Evolutionary conservation across 177 flowering plant genomes (phyloP), one percentile per base, ranked within the genome.

Genomic region (Vitis hybrid): DNA sequence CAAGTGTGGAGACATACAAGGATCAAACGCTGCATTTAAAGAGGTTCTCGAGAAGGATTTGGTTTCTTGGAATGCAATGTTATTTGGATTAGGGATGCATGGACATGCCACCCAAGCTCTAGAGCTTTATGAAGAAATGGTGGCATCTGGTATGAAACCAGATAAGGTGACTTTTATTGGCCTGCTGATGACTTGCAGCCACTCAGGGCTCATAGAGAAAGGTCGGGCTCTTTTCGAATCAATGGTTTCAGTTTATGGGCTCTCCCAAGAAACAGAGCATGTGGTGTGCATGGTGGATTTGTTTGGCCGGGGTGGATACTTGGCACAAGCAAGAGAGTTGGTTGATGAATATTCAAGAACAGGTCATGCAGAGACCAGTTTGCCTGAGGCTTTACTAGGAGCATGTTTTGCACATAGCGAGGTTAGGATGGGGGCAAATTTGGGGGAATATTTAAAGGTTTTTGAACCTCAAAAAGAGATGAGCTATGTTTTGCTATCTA

Each of bases 151-250:
- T 17, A 28, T 67, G 14, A 83, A 66, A 64, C 97, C 97, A 11
- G 96, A 92, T 67, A 83, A 82, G 54, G 88, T 91, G 67, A 91
- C 97, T 20, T 90, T 88, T 82, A 75, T 90, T 56, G 93, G 95
- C 38, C 50, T 91, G 72, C 74, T 92, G 66, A 85, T 87, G 86
- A 83, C 93, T 75, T 92, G 97, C 65, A 85, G 93, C 71, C 97
- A 92, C 76, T 77, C 83, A n/a, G 97, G 97, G 18, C 81, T 87
- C n/a, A 75, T 90, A 56, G 79, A 82, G 61, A 66, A 78, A 75
- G 91, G 88, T 50, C 71, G 54, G 17, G 24, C 1, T 31, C 20
- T 88, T 33, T 85, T 85, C 57, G 73, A 85, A 65, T 76, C 79
- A 61, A 91, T 93, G 93, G 20, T 11, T 11, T 69, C 80, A 14